These are phyloP conservation scores for Melastoma malabathricum DNA, from an alignment of 345 rosid species.

Conservation along the genomic window DNA sequence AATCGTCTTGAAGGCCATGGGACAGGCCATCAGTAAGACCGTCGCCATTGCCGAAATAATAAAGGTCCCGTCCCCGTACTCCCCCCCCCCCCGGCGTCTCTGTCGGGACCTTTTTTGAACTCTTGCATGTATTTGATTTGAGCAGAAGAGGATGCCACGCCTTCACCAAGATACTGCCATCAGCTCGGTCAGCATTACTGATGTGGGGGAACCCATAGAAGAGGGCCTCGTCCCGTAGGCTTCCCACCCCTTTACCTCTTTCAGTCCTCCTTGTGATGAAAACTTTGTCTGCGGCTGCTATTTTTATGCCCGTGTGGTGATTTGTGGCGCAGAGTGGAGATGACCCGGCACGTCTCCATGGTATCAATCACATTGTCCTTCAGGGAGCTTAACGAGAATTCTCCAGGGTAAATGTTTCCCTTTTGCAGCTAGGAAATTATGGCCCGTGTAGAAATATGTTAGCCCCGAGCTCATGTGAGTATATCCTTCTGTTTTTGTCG, in stretches of 20 bases:
- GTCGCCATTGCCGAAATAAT: slow-evolving; percentile 4
- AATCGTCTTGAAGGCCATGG: slow-evolving; percentile 12
- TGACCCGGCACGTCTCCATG: slow-evolving; percentile 90
- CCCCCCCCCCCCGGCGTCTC: background rate
- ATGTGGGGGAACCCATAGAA: slow-evolving; percentile 91
- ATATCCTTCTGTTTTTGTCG: background rate
- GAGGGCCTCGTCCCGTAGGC: slow-evolving; percentile 91
- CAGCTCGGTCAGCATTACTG: slow-evolving; percentile 84
- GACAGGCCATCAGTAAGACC: slow-evolving; percentile 11
- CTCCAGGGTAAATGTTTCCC: slow-evolving; percentile 60
- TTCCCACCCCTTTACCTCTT: slow-evolving; percentile 5
- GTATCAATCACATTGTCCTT: slow-evolving; percentile 76
- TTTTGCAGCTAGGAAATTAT: background rate
- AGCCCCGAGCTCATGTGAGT: background rate
- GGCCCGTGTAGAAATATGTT: background rate
- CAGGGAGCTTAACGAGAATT: slow-evolving; percentile 46
- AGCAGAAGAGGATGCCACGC: slow-evolving; percentile 61
- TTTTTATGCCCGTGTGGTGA: slow-evolving; percentile 1
- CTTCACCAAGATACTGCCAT: slow-evolving; percentile 84
- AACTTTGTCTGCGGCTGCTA: background rate
- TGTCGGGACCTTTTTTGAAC: background rate
- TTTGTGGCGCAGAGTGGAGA: slow-evolving; percentile 72
- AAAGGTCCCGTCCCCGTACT: slow-evolving; percentile 25
- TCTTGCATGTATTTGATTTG: background rate
- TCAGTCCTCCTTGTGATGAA: background rate